Conservation (phyloP, 2,329 filamentous ascomycete species). For the Colletotrichum kahawae region DNA sequence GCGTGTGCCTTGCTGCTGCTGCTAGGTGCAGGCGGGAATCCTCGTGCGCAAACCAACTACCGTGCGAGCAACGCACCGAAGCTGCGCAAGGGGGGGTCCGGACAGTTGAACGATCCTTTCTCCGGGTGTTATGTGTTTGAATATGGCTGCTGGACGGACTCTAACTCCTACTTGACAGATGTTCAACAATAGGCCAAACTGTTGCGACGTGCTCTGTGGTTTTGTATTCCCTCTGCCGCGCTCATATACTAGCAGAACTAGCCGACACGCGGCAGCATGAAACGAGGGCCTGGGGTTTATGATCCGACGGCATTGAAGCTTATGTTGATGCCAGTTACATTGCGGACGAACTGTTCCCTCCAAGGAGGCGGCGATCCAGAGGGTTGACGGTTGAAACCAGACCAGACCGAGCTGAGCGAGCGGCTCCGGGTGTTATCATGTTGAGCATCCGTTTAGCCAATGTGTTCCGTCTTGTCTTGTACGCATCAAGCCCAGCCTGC, state of each 20-base stretch:
- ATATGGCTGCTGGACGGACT: not conserved
- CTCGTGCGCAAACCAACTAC: constrained; percentile 4
- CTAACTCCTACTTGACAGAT: not conserved
- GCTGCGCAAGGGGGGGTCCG: not conserved
- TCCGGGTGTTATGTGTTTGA: not conserved
- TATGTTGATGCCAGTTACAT: not conserved
- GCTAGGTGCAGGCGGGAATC: not conserved
- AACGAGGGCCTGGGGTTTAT: constrained; percentile 8
- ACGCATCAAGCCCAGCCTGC: not conserved
- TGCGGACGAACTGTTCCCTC: not conserved
- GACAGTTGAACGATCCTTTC: not conserved
- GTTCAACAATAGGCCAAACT: not conserved
- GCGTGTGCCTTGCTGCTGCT: not conserved
- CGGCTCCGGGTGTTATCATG: not conserved
- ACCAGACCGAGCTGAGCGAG: constrained; percentile 1
- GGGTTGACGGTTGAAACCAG: constrained; percentile 16
- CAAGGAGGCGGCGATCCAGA: not conserved
- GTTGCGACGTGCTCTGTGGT: not conserved
- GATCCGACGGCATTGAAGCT: not conserved
- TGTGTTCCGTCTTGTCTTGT: not conserved
- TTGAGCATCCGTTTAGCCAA: not conserved
- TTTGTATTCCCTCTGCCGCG: not conserved
- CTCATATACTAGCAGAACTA: not conserved
- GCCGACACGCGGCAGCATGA: not conserved
- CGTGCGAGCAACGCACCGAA: not conserved